A percentile compares a stretch with the other conserved stretches of the same genome.
These are phyloP conservation scores for Mucor velutinosus DNA, from an alignment of 371 early-diverging fungal species.

Conservation along the genomic window DNA sequence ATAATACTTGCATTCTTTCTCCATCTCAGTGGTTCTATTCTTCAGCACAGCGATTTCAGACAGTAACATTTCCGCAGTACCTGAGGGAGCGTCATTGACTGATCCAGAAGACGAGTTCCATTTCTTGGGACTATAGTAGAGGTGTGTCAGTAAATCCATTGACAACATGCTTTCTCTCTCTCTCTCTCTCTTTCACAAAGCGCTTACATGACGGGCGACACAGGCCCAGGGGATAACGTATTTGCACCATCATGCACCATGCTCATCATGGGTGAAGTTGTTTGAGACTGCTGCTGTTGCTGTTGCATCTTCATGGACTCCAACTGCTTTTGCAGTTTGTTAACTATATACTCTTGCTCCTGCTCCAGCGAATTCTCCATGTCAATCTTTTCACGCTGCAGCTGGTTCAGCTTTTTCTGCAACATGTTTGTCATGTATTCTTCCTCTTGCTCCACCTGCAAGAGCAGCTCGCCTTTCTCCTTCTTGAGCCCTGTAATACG, in stretches of 20 bases:
- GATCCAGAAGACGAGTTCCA: constrained; percentile 52
- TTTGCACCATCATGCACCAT: constrained; percentile 19
- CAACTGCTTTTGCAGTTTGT: constrained; percentile 65
- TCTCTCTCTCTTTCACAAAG: background rate
- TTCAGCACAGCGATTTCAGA: constrained; percentile 71
- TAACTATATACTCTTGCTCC: constrained; percentile 84
- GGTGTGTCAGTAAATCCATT: background rate
- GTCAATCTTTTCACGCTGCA: constrained; percentile 81
- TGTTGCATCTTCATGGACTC: constrained; percentile 58
- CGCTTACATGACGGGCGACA: constrained; percentile 34
- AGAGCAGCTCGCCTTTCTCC: constrained; percentile 66
- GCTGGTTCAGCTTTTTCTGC: constrained; percentile 69
- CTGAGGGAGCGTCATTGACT: constrained; percentile 30
- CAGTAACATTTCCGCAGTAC: constrained; percentile 67
- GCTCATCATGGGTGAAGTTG: constrained; percentile 18
- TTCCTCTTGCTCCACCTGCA: constrained; percentile 75
- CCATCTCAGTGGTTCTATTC: constrained; percentile 67
- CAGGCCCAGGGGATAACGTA: constrained; percentile 21
- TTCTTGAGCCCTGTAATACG: constrained; percentile 71
- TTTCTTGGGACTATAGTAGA: constrained; percentile 43
- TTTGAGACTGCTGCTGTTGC: constrained; percentile 32
- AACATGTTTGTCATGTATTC: constrained; percentile 77
- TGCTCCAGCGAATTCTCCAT: constrained; percentile 82
- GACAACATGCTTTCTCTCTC: background rate
- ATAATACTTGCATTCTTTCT: constrained; percentile 67